phyloP scores from a whole-genome alignment of 169 alveolate species.

The Plasmodium ovale region DNA sequence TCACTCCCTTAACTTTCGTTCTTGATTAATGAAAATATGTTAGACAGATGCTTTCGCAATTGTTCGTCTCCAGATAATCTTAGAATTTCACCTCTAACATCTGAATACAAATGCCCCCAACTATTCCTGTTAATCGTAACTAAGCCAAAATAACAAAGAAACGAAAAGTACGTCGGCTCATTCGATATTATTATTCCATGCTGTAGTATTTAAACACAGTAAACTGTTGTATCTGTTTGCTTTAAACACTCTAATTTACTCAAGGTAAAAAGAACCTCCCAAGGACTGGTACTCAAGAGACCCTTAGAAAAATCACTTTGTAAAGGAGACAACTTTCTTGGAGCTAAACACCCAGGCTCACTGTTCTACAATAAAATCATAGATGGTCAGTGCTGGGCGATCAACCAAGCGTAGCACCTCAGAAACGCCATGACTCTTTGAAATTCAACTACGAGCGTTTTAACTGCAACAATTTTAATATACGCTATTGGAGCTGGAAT shows the following conservation, averaged over 20 bases:
- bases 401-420: too few species aligned
- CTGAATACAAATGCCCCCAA: slow-evolving; percentile 94
- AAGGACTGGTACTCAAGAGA: neutral
- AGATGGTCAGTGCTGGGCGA: too few species aligned
- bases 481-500: slow-evolving; percentile 95
- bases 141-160: slow-evolving; percentile 79
- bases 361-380: too few species aligned
- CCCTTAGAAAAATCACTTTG: neutral
- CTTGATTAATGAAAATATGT: slow-evolving; percentile 93
- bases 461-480: slow-evolving; percentile 93
- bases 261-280: slow-evolving; percentile 81
- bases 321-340: too few species aligned
- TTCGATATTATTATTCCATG: slow-evolving; percentile 87
- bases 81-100: slow-evolving; percentile 94
- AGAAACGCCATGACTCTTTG: too few species aligned
- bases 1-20: slow-evolving; percentile 94
- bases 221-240: slow-evolving; percentile 86
- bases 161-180: slow-evolving; percentile 61
- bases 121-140: slow-evolving; percentile 91
- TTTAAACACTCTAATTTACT: slow-evolving; percentile 93
- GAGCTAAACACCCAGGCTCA: too few species aligned
- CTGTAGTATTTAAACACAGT: slow-evolving; percentile 85
- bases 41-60: slow-evolving; percentile 94
- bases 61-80: slow-evolving; percentile 92
- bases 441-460: slow-evolving; percentile 91